Conservation (phyloP, 495 filamentous ascomycete species). For the Penicillium silybi region DNA sequence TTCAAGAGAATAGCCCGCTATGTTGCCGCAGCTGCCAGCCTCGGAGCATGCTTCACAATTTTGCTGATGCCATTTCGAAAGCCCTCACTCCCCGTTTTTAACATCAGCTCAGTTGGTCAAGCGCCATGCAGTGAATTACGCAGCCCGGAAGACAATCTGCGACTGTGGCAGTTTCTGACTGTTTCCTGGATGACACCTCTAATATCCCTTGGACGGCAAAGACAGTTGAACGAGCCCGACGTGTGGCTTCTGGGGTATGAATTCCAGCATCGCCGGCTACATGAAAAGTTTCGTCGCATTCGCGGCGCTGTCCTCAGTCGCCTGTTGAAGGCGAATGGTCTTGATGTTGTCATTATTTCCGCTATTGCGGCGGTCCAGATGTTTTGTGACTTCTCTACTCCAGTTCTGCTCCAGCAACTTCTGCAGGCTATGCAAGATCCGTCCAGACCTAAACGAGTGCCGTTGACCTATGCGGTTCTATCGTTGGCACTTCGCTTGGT, state of each 20-base stretch:
- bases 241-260: slow-evolving; percentile 73
- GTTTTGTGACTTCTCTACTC: slow-evolving; percentile 54
- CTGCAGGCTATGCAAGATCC: slow-evolving; percentile 61
- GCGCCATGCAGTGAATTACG: slow-evolving; percentile 56
- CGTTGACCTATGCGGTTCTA: slow-evolving; percentile 63
- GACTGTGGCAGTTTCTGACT: slow-evolving; percentile 74
- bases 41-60: slow-evolving; percentile 48
- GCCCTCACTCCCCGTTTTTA: slow-evolving; percentile 49
- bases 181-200: slow-evolving; percentile 80
- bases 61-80: slow-evolving; percentile 70
- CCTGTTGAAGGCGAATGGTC: slow-evolving; percentile 67
- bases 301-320: slow-evolving; percentile 64
- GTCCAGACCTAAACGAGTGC: slow-evolving; percentile 43
- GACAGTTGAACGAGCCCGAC: slow-evolving; percentile 68
- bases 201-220: slow-evolving; percentile 56
- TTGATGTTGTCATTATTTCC: slow-evolving; percentile 68
- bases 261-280: slow-evolving; percentile 69
- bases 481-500: slow-evolving; percentile 57
- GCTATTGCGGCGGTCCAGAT: slow-evolving; percentile 58
- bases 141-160: slow-evolving; percentile 79
- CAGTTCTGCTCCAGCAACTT: slow-evolving; percentile 68
- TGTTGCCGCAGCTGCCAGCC: slow-evolving; percentile 37
- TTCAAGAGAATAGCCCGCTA: slow-evolving; percentile 36
- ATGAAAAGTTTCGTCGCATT: slow-evolving; percentile 69
- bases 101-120: slow-evolving; percentile 57